Evolutionary conservation across 345 rosid genomes (phyloP).

Genomic region (Eucalyptus pumila): DNA sequence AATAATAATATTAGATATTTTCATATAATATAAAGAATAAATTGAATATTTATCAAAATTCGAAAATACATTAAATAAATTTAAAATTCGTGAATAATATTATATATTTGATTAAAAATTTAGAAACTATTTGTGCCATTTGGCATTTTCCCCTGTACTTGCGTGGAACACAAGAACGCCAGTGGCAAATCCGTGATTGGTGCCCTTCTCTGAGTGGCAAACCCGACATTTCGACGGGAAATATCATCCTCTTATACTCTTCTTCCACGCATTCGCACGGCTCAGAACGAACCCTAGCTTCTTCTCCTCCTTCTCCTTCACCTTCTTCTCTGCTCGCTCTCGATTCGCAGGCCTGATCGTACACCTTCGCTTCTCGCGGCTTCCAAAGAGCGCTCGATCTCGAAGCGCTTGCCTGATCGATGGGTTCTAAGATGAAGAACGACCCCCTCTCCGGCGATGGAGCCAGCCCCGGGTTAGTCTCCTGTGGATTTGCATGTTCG

Average conservation of each 20-base stretch:
- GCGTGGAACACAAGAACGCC: neutral
- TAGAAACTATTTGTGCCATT: rapidly evolving
- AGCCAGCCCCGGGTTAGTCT: slow-evolving; percentile 68
- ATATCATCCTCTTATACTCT: neutral
- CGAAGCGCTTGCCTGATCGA: neutral
- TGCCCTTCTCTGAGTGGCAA: neutral
- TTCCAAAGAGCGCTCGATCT: neutral
- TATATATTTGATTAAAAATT: rapidly evolving
- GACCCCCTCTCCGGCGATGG: slow-evolving; percentile 57
- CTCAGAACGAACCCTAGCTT: neutral
- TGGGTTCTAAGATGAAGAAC: slow-evolving; percentile 48
- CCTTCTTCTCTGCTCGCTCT: neutral
- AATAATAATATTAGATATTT: neutral
- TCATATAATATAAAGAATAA: rapidly evolving
- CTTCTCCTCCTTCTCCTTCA: neutral
- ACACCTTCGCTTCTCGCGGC: neutral
- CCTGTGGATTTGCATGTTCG: neutral
- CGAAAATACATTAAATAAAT: neutral
- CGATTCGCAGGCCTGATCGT: neutral
- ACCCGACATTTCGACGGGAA: neutral
- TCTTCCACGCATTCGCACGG: neutral
- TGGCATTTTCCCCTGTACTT: neutral
- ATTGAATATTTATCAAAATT: rapidly evolving
- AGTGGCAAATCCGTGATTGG: neutral
- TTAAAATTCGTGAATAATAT: neutral